Base-by-base conservation (phyloP, 2,329 filamentous ascomycete genomes). In the Fusarium torreyae region DNA sequence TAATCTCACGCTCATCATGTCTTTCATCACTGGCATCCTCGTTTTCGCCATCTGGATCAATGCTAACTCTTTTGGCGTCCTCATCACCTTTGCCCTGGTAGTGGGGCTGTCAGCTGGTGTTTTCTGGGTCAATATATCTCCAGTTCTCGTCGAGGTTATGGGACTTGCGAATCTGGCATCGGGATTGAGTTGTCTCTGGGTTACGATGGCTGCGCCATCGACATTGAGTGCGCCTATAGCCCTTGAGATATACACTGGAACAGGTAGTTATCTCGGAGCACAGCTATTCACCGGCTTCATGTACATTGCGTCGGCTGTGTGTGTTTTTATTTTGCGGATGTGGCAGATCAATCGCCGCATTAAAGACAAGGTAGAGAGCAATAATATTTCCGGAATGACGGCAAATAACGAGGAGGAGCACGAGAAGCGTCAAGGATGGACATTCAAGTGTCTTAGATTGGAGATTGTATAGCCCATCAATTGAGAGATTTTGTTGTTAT, bases 1-100 rank as follows among this genome's bases (percentile, higher is more conserved):
- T 68, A 91, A 91, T 66, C 87, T 91, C 78, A 87, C 89, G 1
- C 80, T 80, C 2, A 73, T 83, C 10, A 84, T 87, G 77, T 87
- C 87, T 0, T 36, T 69, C 7, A 20, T 70, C 9, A 48, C 50
- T 2, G 61, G 64, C 2, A 42, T 66, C 3, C 7, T 59, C 1
- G 40, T 43, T 0, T 43, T 71, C 1, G 42, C 45, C 2, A 46
- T 71, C 26, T 71, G 69, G 67, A 31, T 61, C 0, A 66, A 66
- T 2, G 54, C 64, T 1, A 58, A 59, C 4, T 54, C 50, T 1
- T 63, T 66, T 18, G 65, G 57, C 1, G 55, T 62, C 1, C 50
- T 70, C 3, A 56, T 66, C 6, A 43, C 62, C 2, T 71, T 63
- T 31, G 46, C 58, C 1, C 15, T 66, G 2, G n/a, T 44, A 0